Evolutionary conservation across 2,329 filamentous ascomycete genomes (phyloP), one percentile per base, ranked within the genome.

Genomic region (Diaporthe citriasiana): DNA sequence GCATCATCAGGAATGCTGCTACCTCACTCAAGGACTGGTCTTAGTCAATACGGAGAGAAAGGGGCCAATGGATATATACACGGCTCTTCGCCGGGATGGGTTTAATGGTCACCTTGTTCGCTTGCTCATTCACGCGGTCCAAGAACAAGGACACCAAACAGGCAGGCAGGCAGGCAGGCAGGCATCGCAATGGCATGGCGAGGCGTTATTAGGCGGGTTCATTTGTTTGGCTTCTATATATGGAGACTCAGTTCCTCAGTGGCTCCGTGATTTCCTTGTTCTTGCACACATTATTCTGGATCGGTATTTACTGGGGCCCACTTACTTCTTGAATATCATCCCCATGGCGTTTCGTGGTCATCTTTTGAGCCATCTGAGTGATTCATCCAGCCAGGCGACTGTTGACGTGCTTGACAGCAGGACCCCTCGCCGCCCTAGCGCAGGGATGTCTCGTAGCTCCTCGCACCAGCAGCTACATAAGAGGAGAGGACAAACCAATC

Each of bases 1-100:
- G 84, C 15, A 91, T 94, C 60, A 84, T 98, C 71, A 86, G 85
- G 70, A 83, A 85, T 68, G 94, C 95, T 40, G 89, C 88, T 22
- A 53, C 42, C 45, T 40, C 74, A 3, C 72, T 75, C 40, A 60
- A 19, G 68, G 35, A 63, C 27, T 75, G 74, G 74, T 63, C 70
- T 53, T 63, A 55, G 47, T 53, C 22, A 27, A 33, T n/a, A 13
- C 8, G 5, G 50, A n/a, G 25, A 30, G 51, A 13, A 10, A 27
- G n/a, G 33, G 53, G 4, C 2, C 30, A 55, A n/a, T n/a, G 33
- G 42, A 35, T 53, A 15, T 55, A 50, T 42, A 51, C 25, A 42
- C 47, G 30, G 22, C 42, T 45, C 42, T 8, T 25, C n/a, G 38
- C 40, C 22, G n/a, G 13, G 53, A 53, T 13, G 30, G 17, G 42